Evolutionary conservation across 2,329 filamentous ascomycete genomes (phyloP).

Genomic region (Hypoxylon sp.): DNA sequence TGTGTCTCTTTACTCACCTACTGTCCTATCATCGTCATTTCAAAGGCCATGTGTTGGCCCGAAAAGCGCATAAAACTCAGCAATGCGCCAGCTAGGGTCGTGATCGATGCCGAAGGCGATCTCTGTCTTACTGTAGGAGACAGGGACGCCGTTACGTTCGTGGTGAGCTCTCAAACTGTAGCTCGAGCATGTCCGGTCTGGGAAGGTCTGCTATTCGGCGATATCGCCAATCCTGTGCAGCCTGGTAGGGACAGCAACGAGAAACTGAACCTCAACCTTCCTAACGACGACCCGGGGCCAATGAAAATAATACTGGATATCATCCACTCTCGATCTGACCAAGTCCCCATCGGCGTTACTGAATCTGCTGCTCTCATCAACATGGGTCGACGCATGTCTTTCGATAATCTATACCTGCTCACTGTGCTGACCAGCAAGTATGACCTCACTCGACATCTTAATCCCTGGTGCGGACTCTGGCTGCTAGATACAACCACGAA

Average conservation of each 20-base stretch:
- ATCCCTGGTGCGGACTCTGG: slow-evolving; percentile 37
- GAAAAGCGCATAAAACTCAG: too few species aligned
- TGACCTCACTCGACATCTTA: slow-evolving; percentile 35
- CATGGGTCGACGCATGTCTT: background rate
- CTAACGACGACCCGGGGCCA: slow-evolving; percentile 44
- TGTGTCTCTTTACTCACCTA: too few species aligned
- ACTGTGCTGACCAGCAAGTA: slow-evolving; percentile 42
- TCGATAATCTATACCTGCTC: slow-evolving; percentile 33
- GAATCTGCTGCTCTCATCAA: background rate
- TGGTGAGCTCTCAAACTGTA: slow-evolving; percentile 38
- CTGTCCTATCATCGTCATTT: too few species aligned
- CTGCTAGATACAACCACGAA: slow-evolving; percentile 4
- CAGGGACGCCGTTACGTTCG: slow-evolving; percentile 23
- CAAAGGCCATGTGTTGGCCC: too few species aligned
- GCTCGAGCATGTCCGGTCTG: slow-evolving; percentile 38
- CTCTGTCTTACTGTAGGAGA: slow-evolving; percentile 29
- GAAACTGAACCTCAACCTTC: slow-evolving; percentile 41
- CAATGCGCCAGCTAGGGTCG: background rate
- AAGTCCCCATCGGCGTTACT: too few species aligned
- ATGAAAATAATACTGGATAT: slow-evolving; percentile 45
- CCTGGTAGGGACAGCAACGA: background rate
- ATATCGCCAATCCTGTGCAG: slow-evolving; percentile 37
- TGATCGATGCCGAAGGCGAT: slow-evolving; percentile 37
- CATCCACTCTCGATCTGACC: slow-evolving; percentile 42
- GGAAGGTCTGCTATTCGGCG: slow-evolving; percentile 39